Evolutionary conservation across 306 rosid species (phyloP).

Genomic region (Cajanus cajan): DNA sequence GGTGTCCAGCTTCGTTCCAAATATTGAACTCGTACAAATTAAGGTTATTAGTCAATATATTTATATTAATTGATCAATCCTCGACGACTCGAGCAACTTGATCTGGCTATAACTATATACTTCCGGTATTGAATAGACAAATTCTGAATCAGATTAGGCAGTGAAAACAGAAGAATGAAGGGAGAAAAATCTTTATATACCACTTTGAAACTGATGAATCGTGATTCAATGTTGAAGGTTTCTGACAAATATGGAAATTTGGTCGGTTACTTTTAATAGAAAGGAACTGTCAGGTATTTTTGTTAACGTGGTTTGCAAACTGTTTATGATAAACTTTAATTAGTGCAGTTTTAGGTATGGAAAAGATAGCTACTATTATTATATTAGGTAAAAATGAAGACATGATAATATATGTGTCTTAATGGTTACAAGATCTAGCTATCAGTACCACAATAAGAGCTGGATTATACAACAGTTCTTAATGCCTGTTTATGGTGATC

Average conservation of each 20-base stretch:
- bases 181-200: not conserved
- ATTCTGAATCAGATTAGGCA: not conserved
- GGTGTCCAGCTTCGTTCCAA: not conserved
- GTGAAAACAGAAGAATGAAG: not conserved
- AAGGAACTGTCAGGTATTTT: not conserved
- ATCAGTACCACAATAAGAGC: not conserved
- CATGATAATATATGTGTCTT: not conserved
- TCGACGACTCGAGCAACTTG: not conserved
- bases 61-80: not conserved
- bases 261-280: not conserved
- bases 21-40: not conserved
- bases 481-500: not conserved
- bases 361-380: not conserved
- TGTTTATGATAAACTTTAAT: not conserved
- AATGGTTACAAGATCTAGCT: not conserved
- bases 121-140: not conserved
- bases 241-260: not conserved
- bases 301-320: not conserved
- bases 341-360: not conserved
- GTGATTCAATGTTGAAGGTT: not conserved
- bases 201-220: not conserved
- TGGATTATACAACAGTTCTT: not conserved
- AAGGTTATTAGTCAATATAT: not conserved
- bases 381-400: not conserved
- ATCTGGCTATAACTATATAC: not conserved